A percentile compares a stretch with the other conserved stretches of the same genome.
Conservation (phyloP, 2,329 filamentous ascomycete genomes). For the Talaromyces sp. region DNA sequence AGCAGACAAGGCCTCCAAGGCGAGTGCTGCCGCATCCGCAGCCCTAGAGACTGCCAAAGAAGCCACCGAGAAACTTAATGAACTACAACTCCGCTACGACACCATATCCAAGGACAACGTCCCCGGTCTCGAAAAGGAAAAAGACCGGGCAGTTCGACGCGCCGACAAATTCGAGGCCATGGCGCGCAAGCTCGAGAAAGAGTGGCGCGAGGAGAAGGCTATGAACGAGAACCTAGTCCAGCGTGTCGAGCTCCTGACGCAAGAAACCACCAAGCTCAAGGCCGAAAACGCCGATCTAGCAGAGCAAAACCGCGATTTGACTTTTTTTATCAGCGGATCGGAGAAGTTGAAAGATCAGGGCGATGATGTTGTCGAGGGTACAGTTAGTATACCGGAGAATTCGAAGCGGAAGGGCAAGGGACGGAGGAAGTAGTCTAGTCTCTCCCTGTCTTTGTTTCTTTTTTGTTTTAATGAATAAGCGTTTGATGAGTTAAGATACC, state of each 20-base stretch:
- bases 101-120: slow-evolving; percentile 54
- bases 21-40: slow-evolving; percentile 48
- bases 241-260: slow-evolving; percentile 63
- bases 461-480: neutral
- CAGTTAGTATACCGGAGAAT: slow-evolving; percentile 57
- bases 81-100: slow-evolving; percentile 54
- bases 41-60: slow-evolving; percentile 61
- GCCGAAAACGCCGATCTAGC: slow-evolving; percentile 64
- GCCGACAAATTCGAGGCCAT: slow-evolving; percentile 69
- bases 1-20: slow-evolving; percentile 79
- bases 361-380: slow-evolving; percentile 71
- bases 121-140: slow-evolving; percentile 65
- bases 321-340: slow-evolving; percentile 79
- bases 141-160: slow-evolving; percentile 62
- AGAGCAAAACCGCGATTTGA: slow-evolving; percentile 81
- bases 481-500: neutral
- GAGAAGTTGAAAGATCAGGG: slow-evolving; percentile 69
- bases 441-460: neutral
- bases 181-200: slow-evolving; percentile 67
- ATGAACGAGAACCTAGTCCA: slow-evolving; percentile 76
- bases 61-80: slow-evolving; percentile 49
- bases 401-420: slow-evolving; percentile 44
- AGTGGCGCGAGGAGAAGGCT: slow-evolving; percentile 79
- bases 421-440: slow-evolving; percentile 22
- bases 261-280: slow-evolving; percentile 54